These are phyloP conservation scores for Musa beccarii DNA, from an alignment of 176 grass and related monocot genomes.

Conservation along the genomic window DNA sequence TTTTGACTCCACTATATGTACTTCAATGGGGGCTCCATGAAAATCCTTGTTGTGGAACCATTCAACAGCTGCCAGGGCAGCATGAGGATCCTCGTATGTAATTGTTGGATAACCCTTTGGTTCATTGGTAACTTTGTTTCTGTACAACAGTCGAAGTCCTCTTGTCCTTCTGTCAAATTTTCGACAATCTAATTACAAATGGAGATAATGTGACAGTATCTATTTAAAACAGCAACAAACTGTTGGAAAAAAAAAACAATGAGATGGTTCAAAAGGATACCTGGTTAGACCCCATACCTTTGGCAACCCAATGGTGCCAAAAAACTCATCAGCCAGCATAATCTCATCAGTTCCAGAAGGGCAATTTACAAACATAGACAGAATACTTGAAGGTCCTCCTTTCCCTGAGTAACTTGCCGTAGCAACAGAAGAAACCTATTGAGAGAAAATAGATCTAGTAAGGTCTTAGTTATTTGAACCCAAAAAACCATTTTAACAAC, in stretches of 20 bases:
- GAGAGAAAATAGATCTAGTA: no score
- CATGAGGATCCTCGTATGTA: conserved; percentile 89
- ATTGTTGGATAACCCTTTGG: conserved; percentile 90
- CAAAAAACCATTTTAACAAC: no score
- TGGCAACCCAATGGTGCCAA: conserved; percentile 96
- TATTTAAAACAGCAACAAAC: not conserved
- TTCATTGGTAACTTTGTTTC: conserved; percentile 79
- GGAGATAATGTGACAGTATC: not conserved
- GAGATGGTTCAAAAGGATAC: conserved; percentile 48
- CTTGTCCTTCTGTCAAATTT: conserved; percentile 74
- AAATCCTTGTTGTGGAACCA: conserved; percentile 98
- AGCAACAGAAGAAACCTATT: no score
- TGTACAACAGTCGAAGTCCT: conserved; percentile 73
- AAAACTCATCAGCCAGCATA: no score
- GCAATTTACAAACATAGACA: no score
- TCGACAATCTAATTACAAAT: not conserved
- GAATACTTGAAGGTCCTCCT: no score
- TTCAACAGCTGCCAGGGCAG: conserved; percentile 78
- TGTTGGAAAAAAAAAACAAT: not conserved
- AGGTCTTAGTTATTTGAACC: no score
- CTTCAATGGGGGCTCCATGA: conserved; percentile 69
- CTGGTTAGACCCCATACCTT: conserved; percentile 85
- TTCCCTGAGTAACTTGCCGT: no score
- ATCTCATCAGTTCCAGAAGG: no score
- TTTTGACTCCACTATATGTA: conserved; percentile 82